Evolutionary conservation across 2,329 filamentous ascomycete species (phyloP), one percentile per base, ranked within the genome.

Genomic region (Gnomoniopsis smithogilvyi): DNA sequence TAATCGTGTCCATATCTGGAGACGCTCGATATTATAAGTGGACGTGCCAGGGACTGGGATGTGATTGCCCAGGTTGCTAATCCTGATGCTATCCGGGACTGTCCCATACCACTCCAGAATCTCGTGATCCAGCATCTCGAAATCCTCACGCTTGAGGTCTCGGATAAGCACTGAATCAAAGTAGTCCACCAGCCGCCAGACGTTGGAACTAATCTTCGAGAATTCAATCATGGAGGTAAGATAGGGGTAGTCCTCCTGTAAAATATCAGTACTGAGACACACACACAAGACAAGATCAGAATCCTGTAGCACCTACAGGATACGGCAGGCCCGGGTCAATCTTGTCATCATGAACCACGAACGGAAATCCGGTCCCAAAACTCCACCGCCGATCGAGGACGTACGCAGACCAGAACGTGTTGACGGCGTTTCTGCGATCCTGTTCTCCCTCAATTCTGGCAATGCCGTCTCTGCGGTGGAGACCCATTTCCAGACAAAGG

Each of bases 351-450:
- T 94, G 89, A 38, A 96, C 79, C 2, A 90, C 88, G 74, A 92
- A 96, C 0, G 92, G 92, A 71, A 96, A 81, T 0, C 92, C 92
- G 0, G 91, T 93, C n/a, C 89, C 90, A 66, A 96, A 91, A 63
- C 89, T 92, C 92, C 92, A 96, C 53, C 92, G 82, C 43, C 92
- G 81, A 70, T 96, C 93, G 43, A 96, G 78, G 3, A 92, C 87
- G 68, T 95, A 96, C 19, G 92, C 86, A 1, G 89, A 86, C 93
- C 91, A 97, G 72, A 96, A 96, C 15, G 91, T 84, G 52, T 88
- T 84, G 30, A 90, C 80, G 0, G 89, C 86, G 53, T 85, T 81
- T 52, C 80, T 78, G 51, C 90, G 83, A 62, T 92, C 89, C 46
- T 85, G 79, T 48, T 90, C 86, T 63, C 89, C 84, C 8, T 80